Conservation (phyloP, 2,329 filamentous ascomycete genomes). For the Dactylonectria estremocensis region DNA sequence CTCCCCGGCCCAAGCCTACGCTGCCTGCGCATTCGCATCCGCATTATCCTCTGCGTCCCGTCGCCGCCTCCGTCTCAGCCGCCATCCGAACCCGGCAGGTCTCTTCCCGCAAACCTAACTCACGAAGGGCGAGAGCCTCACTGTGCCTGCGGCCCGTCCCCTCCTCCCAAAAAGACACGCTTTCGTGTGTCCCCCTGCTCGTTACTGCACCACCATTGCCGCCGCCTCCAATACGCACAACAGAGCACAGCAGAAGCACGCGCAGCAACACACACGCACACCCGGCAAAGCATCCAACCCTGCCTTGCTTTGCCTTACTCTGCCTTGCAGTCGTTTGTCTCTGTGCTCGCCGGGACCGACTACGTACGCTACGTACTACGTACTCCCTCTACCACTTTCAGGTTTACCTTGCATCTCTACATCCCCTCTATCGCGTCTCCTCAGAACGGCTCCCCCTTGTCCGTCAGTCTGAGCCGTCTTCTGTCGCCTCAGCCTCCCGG, state of each 20-base stretch:
- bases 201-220: constrained; percentile 44
- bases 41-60: constrained; percentile 15
- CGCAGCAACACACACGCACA: constrained; percentile 40
- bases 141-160: constrained; percentile 28
- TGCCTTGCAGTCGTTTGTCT: constrained; percentile 4
- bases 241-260: constrained; percentile 36
- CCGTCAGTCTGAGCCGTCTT: constrained; percentile 23
- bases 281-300: constrained; percentile 38
- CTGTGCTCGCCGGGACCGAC: constrained; percentile 15
- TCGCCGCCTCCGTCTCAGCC: constrained; percentile 32
- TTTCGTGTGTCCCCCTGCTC: constrained; percentile 40
- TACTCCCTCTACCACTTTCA: background rate
- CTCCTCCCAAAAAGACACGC: constrained; percentile 34
- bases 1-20: constrained; percentile 34
- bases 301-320: constrained; percentile 29
- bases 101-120: constrained; percentile 35
- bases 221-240: constrained; percentile 38
- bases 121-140: constrained; percentile 36
- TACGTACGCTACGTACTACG: constrained; percentile 15
- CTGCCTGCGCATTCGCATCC: constrained; percentile 21
- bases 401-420: background rate
- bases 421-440: constrained; percentile 10
- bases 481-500: constrained; percentile 31
- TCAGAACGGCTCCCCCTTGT: constrained; percentile 33
- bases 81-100: constrained; percentile 34